phyloP scores from a whole-genome alignment of 768 basidiomycete species.

The Rhodotorula sphaerocarpa region DNA sequence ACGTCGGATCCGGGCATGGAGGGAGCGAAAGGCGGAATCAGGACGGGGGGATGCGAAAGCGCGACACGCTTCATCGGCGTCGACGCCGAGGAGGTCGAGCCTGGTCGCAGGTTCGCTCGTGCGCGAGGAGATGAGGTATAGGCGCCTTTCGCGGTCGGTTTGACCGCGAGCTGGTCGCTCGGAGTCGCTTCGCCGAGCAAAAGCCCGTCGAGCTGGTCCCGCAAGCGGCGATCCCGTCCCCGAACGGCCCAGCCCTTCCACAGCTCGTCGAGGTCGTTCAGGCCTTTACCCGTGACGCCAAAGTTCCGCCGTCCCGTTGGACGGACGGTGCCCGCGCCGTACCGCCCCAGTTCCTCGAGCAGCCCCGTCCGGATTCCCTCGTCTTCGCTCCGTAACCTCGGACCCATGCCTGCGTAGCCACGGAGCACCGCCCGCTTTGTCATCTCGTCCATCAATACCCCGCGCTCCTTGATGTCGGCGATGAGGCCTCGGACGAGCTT shows the following conservation, averaged over 20 bases:
- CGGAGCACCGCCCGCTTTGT: background rate
- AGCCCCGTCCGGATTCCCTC: background rate
- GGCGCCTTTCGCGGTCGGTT: no score
- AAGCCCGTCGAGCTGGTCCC: background rate
- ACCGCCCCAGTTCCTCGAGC: background rate
- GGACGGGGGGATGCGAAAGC: background rate
- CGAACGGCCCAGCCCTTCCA: slow-evolving; percentile 9
- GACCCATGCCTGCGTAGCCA: slow-evolving; percentile 1
- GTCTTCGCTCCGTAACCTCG: slow-evolving; percentile 1
- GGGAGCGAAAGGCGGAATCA: background rate
- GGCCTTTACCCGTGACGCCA: background rate
- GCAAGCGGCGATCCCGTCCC: no score
- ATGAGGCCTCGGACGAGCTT: slow-evolving; percentile 7
- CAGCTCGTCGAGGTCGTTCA: background rate
- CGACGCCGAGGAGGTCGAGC: background rate
- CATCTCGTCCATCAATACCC: background rate
- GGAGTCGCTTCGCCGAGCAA: no score
- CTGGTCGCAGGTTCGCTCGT: no score
- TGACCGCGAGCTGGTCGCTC: no score
- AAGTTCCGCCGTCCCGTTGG: background rate
- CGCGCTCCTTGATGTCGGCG: slow-evolving; percentile 6
- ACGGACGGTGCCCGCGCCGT: background rate
- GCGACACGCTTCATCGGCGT: background rate
- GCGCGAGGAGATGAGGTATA: no score
- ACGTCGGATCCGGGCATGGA: slow-evolving; percentile 4